Evolutionary conservation across 495 filamentous ascomycete species (phyloP), one percentile per base, ranked within the genome.

Genomic region (Hyaloscypha hepaticicola): DNA sequence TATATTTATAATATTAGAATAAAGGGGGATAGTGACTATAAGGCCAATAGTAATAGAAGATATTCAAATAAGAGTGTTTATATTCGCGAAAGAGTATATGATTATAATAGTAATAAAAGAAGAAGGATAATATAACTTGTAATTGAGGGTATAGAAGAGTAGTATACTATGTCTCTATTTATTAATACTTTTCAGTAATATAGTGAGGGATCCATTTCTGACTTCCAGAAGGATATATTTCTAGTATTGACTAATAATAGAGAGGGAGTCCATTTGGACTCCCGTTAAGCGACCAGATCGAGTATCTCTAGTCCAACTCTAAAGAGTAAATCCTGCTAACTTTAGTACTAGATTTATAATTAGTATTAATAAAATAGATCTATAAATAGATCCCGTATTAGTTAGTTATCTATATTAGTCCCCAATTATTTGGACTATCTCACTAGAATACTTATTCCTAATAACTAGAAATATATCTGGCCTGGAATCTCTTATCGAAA

Each of bases 171-270:
- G 33, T 24, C 25, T 50, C 58, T 61, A n/a, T 12, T 3, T 61
- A 61, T 61, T 61, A 61, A 61, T 61, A 61, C 58, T 24, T 50
- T n/a, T n/a, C n/a, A n/a, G 31, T 21, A 61, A 33, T 31, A 61
- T 61, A 31, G 31, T 12, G 31, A 12, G 41, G 41, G 11, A 49
- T 53, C 60, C 26, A 53, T 62, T 62, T 62, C 60, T 62, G 33
- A 62, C 27, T 25, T 45, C 33, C 25, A 53, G 7, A 52, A 28
- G 41, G 12, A 62, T 6, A 31, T 53, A 62, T 24, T 53, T 53
- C 28, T 27, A 26, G 9, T 5, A 16, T 29, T 25, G 25, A 25
- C 41, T 62, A 62, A 62, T 62, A 62, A 62, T 62, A 62, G 60
- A 62, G 52, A n/a, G 60, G 60, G 27, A 25, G 60, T 49, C 60